phyloP scores from a whole-genome alignment of 805 yeast genomes.

The Candida yuanshanica region DNA sequence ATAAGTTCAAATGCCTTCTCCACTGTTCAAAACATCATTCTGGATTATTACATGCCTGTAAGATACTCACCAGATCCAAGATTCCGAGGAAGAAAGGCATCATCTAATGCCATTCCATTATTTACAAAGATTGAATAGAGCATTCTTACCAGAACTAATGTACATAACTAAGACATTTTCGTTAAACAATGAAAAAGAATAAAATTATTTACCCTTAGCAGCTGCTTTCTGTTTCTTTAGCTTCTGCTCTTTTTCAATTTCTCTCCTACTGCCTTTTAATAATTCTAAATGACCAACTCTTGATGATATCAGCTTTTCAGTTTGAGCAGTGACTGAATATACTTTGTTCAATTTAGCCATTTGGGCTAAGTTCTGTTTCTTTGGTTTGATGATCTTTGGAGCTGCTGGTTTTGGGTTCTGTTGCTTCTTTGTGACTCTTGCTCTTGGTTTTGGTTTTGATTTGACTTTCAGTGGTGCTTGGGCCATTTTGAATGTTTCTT shows the following conservation, averaged over 20 bases:
- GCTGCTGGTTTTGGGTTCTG: constrained; percentile 64
- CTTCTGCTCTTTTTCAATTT: constrained; percentile 60
- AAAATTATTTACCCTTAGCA: constrained; percentile 12
- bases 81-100: constrained; percentile 5
- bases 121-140: constrained; percentile 5
- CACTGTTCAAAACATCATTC: constrained; percentile 61
- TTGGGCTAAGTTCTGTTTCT: constrained; percentile 47
- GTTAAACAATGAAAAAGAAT: background rate
- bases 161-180: constrained; percentile 1
- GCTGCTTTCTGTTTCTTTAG: constrained; percentile 28
- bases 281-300: constrained; percentile 93
- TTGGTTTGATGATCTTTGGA: constrained; percentile 66
- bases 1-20: constrained; percentile 78
- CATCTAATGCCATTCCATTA: constrained; percentile 6
- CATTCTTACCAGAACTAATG: background rate
- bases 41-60: constrained; percentile 42
- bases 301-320: constrained; percentile 83
- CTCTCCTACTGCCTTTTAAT: constrained; percentile 84
- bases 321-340: constrained; percentile 44
- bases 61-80: constrained; percentile 12
- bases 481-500: constrained; percentile 44
- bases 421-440: constrained; percentile 53
- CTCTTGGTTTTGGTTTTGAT: constrained; percentile 30
- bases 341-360: constrained; percentile 52
- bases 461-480: constrained; percentile 65